Conservation (phyloP, 768 basidiomycete genomes). For the Suillus variegatus region DNA sequence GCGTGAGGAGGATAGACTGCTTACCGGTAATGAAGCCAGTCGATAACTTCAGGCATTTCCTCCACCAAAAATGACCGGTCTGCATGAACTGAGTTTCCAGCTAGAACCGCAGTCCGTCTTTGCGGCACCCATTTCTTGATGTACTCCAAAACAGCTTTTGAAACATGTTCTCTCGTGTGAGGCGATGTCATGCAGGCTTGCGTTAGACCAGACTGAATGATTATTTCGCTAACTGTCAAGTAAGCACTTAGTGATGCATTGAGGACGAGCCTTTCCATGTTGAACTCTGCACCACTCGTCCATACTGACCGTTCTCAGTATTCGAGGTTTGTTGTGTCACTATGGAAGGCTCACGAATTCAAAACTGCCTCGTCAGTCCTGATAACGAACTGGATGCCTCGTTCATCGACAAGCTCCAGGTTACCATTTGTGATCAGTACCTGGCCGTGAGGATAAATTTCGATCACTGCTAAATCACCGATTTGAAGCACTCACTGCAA, state of each 20-base stretch:
- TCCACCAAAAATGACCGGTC: constrained; percentile 72
- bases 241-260: not conserved
- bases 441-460: constrained; percentile 32
- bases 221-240: not conserved
- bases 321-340: not conserved
- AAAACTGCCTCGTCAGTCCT: constrained; percentile 66
- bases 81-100: constrained; percentile 86
- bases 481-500: constrained; percentile 52
- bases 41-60: constrained; percentile 79
- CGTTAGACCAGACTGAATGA: constrained; percentile 75
- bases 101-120: constrained; percentile 63
- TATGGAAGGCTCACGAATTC: constrained; percentile 53
- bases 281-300: constrained; percentile 84
- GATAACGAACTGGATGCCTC: constrained; percentile 75
- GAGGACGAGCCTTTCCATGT: constrained; percentile 63
- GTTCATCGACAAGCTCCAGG: constrained; percentile 72
- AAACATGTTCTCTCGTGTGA: constrained; percentile 60
- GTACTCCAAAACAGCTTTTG: constrained; percentile 65
- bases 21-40: constrained; percentile 83
- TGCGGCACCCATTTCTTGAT: constrained; percentile 85
- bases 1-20: constrained; percentile 5
- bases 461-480: not conserved
- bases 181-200: constrained; percentile 75
- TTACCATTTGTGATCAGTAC: constrained; percentile 89
- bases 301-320: constrained; percentile 56